Base-by-base conservation (phyloP, 495 filamentous ascomycete species). In the Entonaema liquescens region DNA sequence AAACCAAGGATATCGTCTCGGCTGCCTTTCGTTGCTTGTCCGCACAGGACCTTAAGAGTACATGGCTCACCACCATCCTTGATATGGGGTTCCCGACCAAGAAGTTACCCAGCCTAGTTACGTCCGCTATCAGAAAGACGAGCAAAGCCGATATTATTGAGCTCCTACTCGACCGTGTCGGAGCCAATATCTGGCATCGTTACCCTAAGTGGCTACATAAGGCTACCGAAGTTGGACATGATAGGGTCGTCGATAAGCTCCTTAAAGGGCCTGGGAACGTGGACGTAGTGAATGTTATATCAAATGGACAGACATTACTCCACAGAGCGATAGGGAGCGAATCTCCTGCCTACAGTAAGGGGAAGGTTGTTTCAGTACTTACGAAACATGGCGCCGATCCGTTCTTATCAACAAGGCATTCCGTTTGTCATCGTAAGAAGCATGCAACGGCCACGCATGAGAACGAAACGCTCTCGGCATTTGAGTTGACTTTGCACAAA, bases 21-120 rank as follows among this genome's bases (percentile, higher is more conserved):
- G n/a, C n/a, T 8, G n/a, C 1, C n/a, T 44, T 44, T 3, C 2
- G 4, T 19, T 38, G 1, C 8, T 44, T 9, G 17, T 8, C 0
- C 17, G 2, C n/a, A 0, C 2, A 21, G 5, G 2, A 4, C 1
- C 40, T 19, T 0, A 2, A 9, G 6, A 0, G 0, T 7, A 8
- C 2, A 2, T 15, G 40, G 40, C 17, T 21, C 17, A 5, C 5
- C 17, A 5, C 7, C 17, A 19, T 44, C 8, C 0, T 44, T 0
- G 40, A 44, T 8, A 19, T 44, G n/a, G 40, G 40, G 2, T 21
- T 21, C 17, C 40, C 40, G n/a, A 19, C n/a, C 2, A 0, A 19
- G 1, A 17, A 2, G 1, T 7, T 44, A 17, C 40, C 40, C 0
- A 1, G 1, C 6, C 40, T 44, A 8, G 4, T 44, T 2, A 21